Evolutionary conservation across 805 yeast genomes (phyloP).

Genomic region (Candida ipomoeae): DNA sequence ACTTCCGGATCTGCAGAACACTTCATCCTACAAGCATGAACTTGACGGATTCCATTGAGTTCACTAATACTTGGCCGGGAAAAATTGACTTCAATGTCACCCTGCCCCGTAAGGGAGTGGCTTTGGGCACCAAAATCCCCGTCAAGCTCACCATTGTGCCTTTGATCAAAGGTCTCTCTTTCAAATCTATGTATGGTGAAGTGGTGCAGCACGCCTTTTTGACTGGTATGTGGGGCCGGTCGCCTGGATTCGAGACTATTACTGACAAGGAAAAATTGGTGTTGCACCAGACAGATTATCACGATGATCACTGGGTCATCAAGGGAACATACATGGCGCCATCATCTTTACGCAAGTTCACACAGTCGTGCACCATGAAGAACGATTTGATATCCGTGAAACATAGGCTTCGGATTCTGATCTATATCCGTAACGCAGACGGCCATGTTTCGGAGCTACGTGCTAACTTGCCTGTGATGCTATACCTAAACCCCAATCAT

Average conservation of each 20-base stretch:
- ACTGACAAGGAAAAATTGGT: constrained; percentile 24
- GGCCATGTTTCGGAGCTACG: constrained; percentile 51
- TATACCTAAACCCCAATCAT: constrained; percentile 40
- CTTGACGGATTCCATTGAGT: constrained; percentile 41
- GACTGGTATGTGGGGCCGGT: constrained; percentile 27
- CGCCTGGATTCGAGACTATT: constrained; percentile 40
- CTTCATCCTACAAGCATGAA: constrained; percentile 38
- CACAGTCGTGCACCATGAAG: constrained; percentile 41
- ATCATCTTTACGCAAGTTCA: constrained; percentile 32
- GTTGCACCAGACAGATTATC: constrained; percentile 17
- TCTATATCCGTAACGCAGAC: constrained; percentile 43
- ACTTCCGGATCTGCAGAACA: constrained; percentile 43
- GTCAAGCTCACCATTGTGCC: constrained; percentile 45
- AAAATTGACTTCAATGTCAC: constrained; percentile 48
- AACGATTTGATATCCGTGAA: constrained; percentile 40
- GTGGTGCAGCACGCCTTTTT: constrained; percentile 38
- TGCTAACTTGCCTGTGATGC: constrained; percentile 46
- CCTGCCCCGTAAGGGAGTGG: constrained; percentile 41
- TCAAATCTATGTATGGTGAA: constrained; percentile 31
- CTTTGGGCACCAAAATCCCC: constrained; percentile 44
- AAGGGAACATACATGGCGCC: constrained; percentile 42
- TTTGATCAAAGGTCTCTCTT: constrained; percentile 40
- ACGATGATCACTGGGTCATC: constrained; percentile 44
- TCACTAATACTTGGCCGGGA: constrained; percentile 50
- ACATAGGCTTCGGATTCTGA: constrained; percentile 43